Evolutionary conservation across 345 rosid genomes (phyloP), one percentile per base, ranked within the genome.

Genomic region (Jatropha curcas): DNA sequence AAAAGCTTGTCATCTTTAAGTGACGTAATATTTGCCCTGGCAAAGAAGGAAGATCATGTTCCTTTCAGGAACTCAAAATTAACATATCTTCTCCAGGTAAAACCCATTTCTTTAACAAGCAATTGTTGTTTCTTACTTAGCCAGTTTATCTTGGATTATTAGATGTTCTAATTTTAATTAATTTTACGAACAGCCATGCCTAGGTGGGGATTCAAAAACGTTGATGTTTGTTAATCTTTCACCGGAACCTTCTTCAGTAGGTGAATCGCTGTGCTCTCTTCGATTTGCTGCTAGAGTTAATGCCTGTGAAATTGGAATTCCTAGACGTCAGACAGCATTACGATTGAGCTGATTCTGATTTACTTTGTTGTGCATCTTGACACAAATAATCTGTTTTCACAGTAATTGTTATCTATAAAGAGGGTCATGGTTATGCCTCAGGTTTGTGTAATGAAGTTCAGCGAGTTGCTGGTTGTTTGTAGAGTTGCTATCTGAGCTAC

Each of bases 291-390:
- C 99, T 7, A 84, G 99, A 74, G 99, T 96, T 22, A 96, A 96
- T 77, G 92, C 98, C 45, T 96, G 99, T n/a, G 99, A 96, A 84
- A 96, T 96, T 65, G 99, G 99, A 65, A 87, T 88, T 58, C 97
- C 99, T 7, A 82, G 99, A 13, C 92, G 99, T 12, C 93, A 91
- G 64, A 85, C 85, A 60, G 67, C 59, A 11, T 53, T 76, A 25
- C 79, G 86, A 48, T 78, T 92, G 83, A 95, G 96, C 80, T 92
- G 81, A 84, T 77, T 60, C 67, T 34, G 33, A 50, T 13, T 24
- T 37, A 14, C 53, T 63, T 30, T 45, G 25, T 48, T 24, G 24
- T 39, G 75, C n/a, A 31, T 34, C 50, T 53, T 31, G 19, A 12
- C 59, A 39, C 46, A 41, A 5, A 7, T 50, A 65, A 55, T 35